Conservation (phyloP, 345 rosid genomes). For the Sisymbrium altissimum region DNA sequence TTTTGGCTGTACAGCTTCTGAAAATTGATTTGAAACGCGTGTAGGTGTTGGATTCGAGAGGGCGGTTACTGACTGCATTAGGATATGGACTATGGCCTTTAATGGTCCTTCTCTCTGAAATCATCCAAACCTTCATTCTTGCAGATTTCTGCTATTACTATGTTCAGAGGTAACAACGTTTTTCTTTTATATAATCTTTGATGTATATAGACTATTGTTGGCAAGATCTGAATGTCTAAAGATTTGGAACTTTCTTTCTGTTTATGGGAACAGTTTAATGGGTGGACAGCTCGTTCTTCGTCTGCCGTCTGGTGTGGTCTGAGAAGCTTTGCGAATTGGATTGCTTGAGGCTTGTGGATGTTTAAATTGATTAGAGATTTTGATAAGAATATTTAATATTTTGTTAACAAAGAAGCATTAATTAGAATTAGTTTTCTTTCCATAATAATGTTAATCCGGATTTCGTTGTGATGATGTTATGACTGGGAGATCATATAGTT, state of each 20-base stretch:
- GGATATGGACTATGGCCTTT: constrained; percentile 92
- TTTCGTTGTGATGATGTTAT: constrained; percentile 6
- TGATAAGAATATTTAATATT: neutral
- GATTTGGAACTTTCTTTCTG: neutral
- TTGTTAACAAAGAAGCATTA: constrained; percentile 20
- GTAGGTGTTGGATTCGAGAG: constrained; percentile 75
- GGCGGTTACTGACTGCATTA: constrained; percentile 63
- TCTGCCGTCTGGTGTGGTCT: constrained; percentile 86
- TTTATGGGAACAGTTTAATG: constrained; percentile 47
- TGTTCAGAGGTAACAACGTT: constrained; percentile 49
- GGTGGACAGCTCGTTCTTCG: constrained; percentile 92
- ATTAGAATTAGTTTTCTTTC: constrained; percentile 14
- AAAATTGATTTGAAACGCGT: neutral
- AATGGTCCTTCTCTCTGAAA: constrained; percentile 78
- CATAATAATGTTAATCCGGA: neutral
- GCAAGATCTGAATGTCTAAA: neutral
- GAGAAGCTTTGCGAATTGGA: constrained; percentile 6
- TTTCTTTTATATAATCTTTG: neutral
- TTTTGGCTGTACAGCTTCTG: neutral
- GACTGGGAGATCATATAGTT: neutral
- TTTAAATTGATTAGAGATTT: constrained; percentile 4
- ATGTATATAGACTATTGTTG: neutral
- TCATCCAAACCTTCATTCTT: constrained; percentile 82
- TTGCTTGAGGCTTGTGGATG: neutral
- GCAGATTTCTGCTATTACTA: constrained; percentile 91